These are phyloP conservation scores for Xylariomycetidae sp. DNA, from an alignment of 2,329 filamentous ascomycete genomes.

Conservation along the genomic window DNA sequence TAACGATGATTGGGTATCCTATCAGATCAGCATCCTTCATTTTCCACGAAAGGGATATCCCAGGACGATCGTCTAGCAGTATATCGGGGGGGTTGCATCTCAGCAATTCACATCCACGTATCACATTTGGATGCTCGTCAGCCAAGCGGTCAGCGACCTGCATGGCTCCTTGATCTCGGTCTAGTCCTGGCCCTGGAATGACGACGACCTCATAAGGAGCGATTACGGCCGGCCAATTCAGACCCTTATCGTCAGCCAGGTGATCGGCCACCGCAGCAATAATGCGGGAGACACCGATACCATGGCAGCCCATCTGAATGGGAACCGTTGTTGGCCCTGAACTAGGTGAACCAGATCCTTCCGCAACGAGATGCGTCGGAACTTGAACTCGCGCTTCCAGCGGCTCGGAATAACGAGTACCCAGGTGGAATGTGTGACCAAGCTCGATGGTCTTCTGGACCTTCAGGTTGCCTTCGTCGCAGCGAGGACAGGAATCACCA, in stretches of 20 bases:
- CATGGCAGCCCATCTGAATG: conserved; percentile 94
- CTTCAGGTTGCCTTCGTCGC: conserved; percentile 54
- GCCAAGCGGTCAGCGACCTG: conserved; percentile 58
- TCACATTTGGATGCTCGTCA: no score
- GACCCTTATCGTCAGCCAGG: conserved; percentile 62
- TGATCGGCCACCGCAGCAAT: conserved; percentile 80
- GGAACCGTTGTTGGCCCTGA: conserved; percentile 33
- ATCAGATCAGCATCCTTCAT: conserved; percentile 83
- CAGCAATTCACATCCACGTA: no score
- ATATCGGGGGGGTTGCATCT: conserved; percentile 42
- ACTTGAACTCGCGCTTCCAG: conserved; percentile 58
- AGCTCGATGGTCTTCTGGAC: conserved; percentile 77
- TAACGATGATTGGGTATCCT: conserved; percentile 78
- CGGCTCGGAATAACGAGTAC: conserved; percentile 77
- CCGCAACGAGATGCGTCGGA: conserved; percentile 23
- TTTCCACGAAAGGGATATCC: conserved; percentile 75
- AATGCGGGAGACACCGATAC: conserved; percentile 87
- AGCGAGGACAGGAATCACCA: conserved; percentile 70
- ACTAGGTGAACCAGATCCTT: no score
- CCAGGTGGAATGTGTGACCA: conserved; percentile 91
- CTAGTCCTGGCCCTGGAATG: conserved; percentile 43
- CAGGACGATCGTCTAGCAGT: conserved; percentile 66
- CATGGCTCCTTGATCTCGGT: conserved; percentile 44
- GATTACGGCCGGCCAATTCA: conserved; percentile 84
- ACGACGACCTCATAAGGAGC: conserved; percentile 77